Conservation (phyloP, 192 early-diverging fungal species). For the Gonapodya prolifera region DNA sequence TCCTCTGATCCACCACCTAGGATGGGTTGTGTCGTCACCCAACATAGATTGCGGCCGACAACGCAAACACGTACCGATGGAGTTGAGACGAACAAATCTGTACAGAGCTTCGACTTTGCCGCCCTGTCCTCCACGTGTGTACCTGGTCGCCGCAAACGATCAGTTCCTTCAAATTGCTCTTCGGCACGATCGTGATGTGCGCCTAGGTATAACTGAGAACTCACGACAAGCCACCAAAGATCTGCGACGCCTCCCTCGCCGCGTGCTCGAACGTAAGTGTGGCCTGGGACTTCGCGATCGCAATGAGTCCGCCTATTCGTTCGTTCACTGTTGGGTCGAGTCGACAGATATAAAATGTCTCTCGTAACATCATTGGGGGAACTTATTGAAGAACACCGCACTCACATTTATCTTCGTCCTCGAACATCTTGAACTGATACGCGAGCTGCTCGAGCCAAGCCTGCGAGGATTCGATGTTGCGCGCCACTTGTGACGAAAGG, state of each 20-base stretch:
- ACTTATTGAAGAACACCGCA: no score
- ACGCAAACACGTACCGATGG: not conserved
- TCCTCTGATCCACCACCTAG: constrained; percentile 78
- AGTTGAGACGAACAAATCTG: no score
- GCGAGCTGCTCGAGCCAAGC: constrained; percentile 67
- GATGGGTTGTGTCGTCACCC: constrained; percentile 37
- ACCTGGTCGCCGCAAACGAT: no score
- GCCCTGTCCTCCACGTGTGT: constrained; percentile 21
- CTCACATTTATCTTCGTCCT: not conserved
- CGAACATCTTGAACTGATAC: constrained; percentile 41
- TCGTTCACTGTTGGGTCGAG: no score
- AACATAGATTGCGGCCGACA: not conserved
- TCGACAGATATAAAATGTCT: no score
- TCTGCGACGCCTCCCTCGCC: constrained; percentile 75
- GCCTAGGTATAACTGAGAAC: no score
- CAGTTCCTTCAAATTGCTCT: no score
- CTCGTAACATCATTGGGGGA: no score
- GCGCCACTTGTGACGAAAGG: constrained; percentile 38
- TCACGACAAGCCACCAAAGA: constrained; percentile 73
- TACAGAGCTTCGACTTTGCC: constrained; percentile 73
- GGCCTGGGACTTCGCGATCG: constrained; percentile 67
- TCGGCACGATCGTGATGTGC: no score
- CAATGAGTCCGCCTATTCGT: constrained; percentile 72
- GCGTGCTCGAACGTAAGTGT: constrained; percentile 78
- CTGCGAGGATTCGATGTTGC: constrained; percentile 73